phyloP scores from a whole-genome alignment of 2,329 filamentous ascomycete species.

The Penicillium griseofulvum region DNA sequence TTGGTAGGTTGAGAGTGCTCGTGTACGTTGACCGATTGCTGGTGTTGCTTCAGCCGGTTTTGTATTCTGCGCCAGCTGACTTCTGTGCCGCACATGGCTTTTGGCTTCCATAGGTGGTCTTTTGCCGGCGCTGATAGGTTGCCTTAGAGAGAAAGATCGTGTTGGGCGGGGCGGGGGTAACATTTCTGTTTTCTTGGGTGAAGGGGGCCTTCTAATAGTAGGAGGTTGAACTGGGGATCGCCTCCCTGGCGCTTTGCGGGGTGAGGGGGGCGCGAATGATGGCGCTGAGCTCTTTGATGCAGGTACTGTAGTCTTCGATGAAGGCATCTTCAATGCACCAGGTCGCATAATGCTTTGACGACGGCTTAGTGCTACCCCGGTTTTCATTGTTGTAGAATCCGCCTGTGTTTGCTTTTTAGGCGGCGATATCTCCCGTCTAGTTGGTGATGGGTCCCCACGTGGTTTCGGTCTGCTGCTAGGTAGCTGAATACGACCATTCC shows the following conservation, averaged over 20 bases:
- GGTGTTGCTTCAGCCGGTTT: slow-evolving; percentile 20
- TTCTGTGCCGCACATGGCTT: slow-evolving; percentile 37
- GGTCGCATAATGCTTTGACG: slow-evolving; percentile 34
- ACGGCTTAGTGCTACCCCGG: slow-evolving; percentile 14
- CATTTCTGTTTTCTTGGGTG: slow-evolving; percentile 35
- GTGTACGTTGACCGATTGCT: slow-evolving; percentile 21
- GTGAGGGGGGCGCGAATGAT: slow-evolving; percentile 21
- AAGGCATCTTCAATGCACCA: slow-evolving; percentile 20
- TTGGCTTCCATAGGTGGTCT: slow-evolving; percentile 14
- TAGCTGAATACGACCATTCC: slow-evolving; percentile 19
- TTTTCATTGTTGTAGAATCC: neutral
- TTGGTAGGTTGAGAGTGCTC: slow-evolving; percentile 38
- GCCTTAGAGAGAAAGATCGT: slow-evolving; percentile 39
- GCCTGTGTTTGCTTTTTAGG: slow-evolving; percentile 10
- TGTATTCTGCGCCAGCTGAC: slow-evolving; percentile 29
- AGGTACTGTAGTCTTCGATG: slow-evolving; percentile 16
- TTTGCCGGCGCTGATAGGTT: slow-evolving; percentile 27
- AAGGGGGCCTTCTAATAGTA: slow-evolving; percentile 12
- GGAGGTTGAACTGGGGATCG: slow-evolving; percentile 14
- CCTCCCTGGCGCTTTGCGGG: slow-evolving; percentile 20
- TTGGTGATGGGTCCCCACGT: slow-evolving; percentile 19
- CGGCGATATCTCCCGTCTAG: slow-evolving; percentile 2
- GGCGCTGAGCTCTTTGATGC: slow-evolving; percentile 21
- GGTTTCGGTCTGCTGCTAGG: slow-evolving; percentile 17
- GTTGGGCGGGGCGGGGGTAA: slow-evolving; percentile 33